These are phyloP conservation scores for Periconia sp. DNA, from an alignment of 2,329 filamentous ascomycete genomes.

Conservation along the genomic window DNA sequence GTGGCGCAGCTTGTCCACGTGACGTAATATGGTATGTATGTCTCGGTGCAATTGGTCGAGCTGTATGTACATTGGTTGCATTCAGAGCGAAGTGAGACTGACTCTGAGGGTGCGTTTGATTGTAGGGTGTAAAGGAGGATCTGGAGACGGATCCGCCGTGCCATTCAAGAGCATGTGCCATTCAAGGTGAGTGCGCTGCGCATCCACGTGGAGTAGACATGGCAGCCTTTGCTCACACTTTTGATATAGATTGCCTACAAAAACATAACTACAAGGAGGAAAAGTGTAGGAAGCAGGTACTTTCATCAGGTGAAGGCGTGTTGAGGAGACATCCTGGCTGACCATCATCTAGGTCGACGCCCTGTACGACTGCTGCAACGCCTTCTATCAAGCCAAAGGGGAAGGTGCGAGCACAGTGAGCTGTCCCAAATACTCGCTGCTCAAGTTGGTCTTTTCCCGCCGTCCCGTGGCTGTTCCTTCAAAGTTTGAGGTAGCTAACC, in stretches of 20 bases:
- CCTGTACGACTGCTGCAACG: conserved; percentile 89
- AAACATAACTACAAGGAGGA: conserved; percentile 85
- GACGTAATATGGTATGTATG: conserved; percentile 34
- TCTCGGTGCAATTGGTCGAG: conserved; percentile 26
- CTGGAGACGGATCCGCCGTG: conserved; percentile 76
- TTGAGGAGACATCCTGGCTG: neutral
- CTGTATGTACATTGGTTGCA: neutral
- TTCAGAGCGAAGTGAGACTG: neutral
- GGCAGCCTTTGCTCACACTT: conserved; percentile 5
- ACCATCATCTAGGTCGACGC: conserved; percentile 69
- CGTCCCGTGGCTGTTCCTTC: neutral
- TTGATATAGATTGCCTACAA: conserved; percentile 70
- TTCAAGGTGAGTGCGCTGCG: conserved; percentile 67
- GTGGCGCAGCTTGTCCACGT: conserved; percentile 14
- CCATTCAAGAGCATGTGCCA: conserved; percentile 85
- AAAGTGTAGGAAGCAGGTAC: conserved; percentile 67
- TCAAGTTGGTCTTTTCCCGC: conserved; percentile 51
- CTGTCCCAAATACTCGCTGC: conserved; percentile 79
- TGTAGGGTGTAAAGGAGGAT: conserved; percentile 66
- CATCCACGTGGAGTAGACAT: neutral
- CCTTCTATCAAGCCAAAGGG: conserved; percentile 80
- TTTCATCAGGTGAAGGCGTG: neutral
- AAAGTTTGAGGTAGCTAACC: conserved; percentile 12
- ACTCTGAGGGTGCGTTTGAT: neutral
- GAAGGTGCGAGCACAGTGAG: conserved; percentile 75